Conservation (phyloP, 1,139 yeast species). For the Geotrichum restrictum region DNA sequence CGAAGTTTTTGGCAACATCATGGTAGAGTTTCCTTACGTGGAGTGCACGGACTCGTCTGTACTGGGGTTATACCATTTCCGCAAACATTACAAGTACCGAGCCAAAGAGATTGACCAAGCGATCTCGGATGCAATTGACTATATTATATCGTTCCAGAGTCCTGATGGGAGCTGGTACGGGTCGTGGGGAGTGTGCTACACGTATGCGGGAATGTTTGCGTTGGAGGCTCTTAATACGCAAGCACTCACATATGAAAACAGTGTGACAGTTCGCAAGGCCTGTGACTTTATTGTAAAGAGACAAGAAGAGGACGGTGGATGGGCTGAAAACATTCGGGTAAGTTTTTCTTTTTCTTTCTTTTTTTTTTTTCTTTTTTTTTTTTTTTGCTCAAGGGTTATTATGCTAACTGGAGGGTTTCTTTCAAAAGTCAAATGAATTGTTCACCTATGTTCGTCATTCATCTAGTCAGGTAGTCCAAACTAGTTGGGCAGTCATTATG, state of each 20-base stretch:
- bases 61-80: slow-evolving; percentile 78
- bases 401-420: neutral
- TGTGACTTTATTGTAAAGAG: slow-evolving; percentile 78
- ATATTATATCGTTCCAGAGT: slow-evolving; percentile 63
- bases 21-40: slow-evolving; percentile 97
- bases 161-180: slow-evolving; percentile 97
- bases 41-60: slow-evolving; percentile 97
- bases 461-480: slow-evolving; percentile 74
- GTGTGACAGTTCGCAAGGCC: slow-evolving; percentile 61
- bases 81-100: slow-evolving; percentile 59
- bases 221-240: slow-evolving; percentile 80
- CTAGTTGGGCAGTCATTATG: slow-evolving; percentile 90
- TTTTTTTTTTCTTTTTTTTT: neutral
- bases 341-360: slow-evolving; percentile 16
- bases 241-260: slow-evolving; percentile 59
- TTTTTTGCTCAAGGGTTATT: too few relatives aligned
- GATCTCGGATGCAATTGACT: slow-evolving; percentile 67
- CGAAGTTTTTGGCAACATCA: slow-evolving; percentile 94
- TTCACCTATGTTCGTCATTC: slow-evolving; percentile 69
- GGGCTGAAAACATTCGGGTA: slow-evolving; percentile 67
- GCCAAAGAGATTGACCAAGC: slow-evolving; percentile 60
- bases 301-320: slow-evolving; percentile 88
- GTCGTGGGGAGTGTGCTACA: slow-evolving; percentile 95
- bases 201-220: slow-evolving; percentile 98
- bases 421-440: slow-evolving; percentile 58